Evolutionary conservation across 1,284 basidiomycete species (phyloP), one percentile per base, ranked within the genome.

Genomic region (Fistulina hepatica): DNA sequence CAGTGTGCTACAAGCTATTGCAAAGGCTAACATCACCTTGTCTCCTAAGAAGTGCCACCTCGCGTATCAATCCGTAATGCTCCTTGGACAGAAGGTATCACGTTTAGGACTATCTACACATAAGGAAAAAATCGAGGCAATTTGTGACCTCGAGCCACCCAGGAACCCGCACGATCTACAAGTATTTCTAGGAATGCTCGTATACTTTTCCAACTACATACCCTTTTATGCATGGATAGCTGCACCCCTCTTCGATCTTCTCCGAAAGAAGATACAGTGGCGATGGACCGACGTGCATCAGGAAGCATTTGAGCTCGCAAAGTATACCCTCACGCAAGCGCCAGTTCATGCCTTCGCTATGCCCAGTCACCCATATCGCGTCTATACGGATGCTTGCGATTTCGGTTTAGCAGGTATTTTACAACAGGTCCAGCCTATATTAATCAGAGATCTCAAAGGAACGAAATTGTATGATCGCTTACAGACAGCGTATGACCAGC

Each of bases 391-490:
- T 63, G 4, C 65, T 61, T 40, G 57, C 55, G 2, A 62, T 62
- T 44, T 57, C 59, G 4, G 62, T 1, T 47, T 50, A 1, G 41
- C 31, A 2, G 36, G 36, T n/a, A 53, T 52, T 5, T 40, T 65
- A 10, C 62, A 65, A 33, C 63, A 65, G 41, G 53, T 63, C 4
- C 62, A 65, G 41, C 51, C 52, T 0, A 60, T 66, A 4, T 7
- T 15, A 19, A 42, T 65, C 0, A 9, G 33, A 3, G 63, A 66
- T 35, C 42, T 67, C 9, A 47, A 50, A 33, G 60, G 58, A 1
- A 66, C 63, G 0, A 46, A 45, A 21, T 26, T 43, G 2, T 58
- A 57, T 37, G 49, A 55, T n/a, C 39, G 48, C 3, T 37, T 52
- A 24, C 9, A 35, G 11, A 41, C 41, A 15, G 30, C 38, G 2